Evolutionary conservation across 2,329 filamentous ascomycete genomes (phyloP).

Genomic region (Samsoniella hepiali): DNA sequence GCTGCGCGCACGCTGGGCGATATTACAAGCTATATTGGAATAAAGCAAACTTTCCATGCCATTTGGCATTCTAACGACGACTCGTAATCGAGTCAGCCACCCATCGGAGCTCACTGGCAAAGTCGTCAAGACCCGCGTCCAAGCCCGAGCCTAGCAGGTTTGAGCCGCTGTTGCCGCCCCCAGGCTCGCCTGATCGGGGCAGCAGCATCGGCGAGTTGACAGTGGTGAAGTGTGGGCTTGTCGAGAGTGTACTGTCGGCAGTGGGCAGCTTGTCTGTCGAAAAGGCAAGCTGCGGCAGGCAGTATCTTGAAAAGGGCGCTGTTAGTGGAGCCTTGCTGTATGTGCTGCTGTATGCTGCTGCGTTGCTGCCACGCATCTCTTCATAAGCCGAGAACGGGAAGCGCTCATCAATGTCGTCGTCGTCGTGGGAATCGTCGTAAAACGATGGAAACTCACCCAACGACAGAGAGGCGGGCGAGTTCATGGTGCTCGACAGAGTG

Average conservation of each 20-base stretch:
- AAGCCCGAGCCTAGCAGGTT: conserved; percentile 29
- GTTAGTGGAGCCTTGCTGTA: conserved; percentile 3
- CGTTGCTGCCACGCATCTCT: not conserved
- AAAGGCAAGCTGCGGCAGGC: conserved; percentile 2
- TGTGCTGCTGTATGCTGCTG: not conserved
- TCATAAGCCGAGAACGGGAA: not conserved
- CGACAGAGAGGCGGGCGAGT: conserved; percentile 12
- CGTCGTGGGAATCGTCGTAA: conserved; percentile 1
- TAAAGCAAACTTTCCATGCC: not conserved
- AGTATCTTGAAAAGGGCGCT: conserved; percentile 10
- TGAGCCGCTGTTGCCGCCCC: not conserved
- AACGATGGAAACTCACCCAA: not conserved
- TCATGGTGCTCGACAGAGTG: conserved; percentile 4
- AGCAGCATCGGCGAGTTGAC: conserved; percentile 28
- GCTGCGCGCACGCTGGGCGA: not conserved
- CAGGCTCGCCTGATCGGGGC: conserved; percentile 22
- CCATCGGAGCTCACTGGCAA: conserved; percentile 49
- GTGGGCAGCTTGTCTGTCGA: not conserved
- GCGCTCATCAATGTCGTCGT: conserved; percentile 5
- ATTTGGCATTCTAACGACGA: not conserved
- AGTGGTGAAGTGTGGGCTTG: conserved; percentile 21
- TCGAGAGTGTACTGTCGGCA: not conserved
- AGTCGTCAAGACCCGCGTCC: conserved; percentile 39
- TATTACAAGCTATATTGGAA: not conserved
- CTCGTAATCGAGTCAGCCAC: conserved; percentile 44